Percentiles rank a stretch among this genome's conserved stretches.
Evolutionary conservation across 169 alveolate species (phyloP).

Genomic region (Plasmodium relictum): DNA sequence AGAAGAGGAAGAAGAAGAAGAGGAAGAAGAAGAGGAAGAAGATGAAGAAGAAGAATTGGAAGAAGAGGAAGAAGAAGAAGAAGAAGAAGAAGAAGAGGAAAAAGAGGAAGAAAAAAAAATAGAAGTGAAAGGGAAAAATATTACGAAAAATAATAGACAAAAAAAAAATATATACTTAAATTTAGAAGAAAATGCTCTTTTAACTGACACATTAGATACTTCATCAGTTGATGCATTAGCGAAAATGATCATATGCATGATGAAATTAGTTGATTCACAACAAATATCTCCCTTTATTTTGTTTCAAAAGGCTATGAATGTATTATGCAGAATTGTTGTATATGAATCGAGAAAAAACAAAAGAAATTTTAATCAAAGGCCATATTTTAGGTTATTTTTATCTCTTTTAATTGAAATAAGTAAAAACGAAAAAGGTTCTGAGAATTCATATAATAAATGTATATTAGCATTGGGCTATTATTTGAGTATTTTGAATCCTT

Average conservation of each 20-base stretch:
- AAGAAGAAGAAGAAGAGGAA: conserved; percentile 10
- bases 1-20: conserved; percentile 16
- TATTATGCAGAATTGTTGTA: conserved; percentile 85
- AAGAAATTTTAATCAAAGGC: conserved; percentile 81
- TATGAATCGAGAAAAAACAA: conserved; percentile 78
- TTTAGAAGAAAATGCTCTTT: conserved; percentile 11
- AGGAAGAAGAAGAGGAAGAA: not conserved
- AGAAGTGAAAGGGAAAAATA: not conserved
- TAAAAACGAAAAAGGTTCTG: conserved; percentile 82
- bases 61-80: conserved; percentile 11
- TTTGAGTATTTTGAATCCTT: conserved; percentile 89
- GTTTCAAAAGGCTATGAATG: conserved; percentile 88
- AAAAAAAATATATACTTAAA: not conserved
- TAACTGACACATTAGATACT: conserved; percentile 70
- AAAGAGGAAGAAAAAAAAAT: not conserved
- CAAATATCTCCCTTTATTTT: conserved; percentile 90
- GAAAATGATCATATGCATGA: conserved; percentile 90
- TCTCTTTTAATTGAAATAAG: conserved; percentile 83
- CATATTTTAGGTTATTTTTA: conserved; percentile 83
- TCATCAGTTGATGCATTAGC: conserved; percentile 86
- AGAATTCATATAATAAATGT: conserved; percentile 80
- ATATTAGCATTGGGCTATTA: conserved; percentile 84
- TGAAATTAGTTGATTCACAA: conserved; percentile 88
- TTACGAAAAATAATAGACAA: not conserved
- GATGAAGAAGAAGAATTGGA: not conserved